Percentiles rank a stretch among this genome's conserved stretches.
Evolutionary conservation across 2,329 filamentous ascomycete genomes (phyloP).

Genomic region (Karstenula rhodostoma): DNA sequence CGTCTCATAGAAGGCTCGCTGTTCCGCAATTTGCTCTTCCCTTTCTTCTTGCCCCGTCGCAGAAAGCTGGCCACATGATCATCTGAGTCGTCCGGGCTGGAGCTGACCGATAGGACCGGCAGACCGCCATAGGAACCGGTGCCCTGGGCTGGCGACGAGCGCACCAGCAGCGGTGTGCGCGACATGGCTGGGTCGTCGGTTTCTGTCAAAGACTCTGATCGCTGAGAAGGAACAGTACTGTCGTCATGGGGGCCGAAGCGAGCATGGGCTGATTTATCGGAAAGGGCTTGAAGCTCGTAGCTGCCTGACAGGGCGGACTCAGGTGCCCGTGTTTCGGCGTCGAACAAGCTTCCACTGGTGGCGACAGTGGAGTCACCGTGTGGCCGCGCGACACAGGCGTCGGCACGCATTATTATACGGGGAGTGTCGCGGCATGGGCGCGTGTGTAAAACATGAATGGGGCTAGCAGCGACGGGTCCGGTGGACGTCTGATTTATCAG

Average conservation of each 20-base stretch:
- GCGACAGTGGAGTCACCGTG: conserved; percentile 24
- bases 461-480: conserved; percentile 17
- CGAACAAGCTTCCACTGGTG: conserved; percentile 28
- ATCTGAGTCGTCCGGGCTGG: conserved; percentile 45
- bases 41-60: conserved; percentile 38
- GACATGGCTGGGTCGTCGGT: conserved; percentile 51
- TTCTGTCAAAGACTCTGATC: conserved; percentile 25
- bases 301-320: conserved; percentile 29
- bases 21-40: conserved; percentile 45
- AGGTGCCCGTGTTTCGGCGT: conserved; percentile 31
- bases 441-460: conserved; percentile 16
- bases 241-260: conserved; percentile 41
- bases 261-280: conserved; percentile 38
- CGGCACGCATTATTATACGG: conserved; percentile 23
- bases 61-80: conserved; percentile 40
- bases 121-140: conserved; percentile 69
- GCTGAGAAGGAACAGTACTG: conserved; percentile 22
- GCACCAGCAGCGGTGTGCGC: conserved; percentile 64
- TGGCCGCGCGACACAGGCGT: conserved; percentile 18
- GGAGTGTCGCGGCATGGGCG: conserved; percentile 28
- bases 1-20: conserved; percentile 30
- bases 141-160: conserved; percentile 67
- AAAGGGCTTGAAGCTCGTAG: conserved; percentile 43
- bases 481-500: conserved; percentile 24
- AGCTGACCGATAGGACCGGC: conserved; percentile 54